A percentile compares a stretch with the other conserved stretches of the same genome.
Conservation (phyloP, 306 rosid species). For the Myrica gale region DNA sequence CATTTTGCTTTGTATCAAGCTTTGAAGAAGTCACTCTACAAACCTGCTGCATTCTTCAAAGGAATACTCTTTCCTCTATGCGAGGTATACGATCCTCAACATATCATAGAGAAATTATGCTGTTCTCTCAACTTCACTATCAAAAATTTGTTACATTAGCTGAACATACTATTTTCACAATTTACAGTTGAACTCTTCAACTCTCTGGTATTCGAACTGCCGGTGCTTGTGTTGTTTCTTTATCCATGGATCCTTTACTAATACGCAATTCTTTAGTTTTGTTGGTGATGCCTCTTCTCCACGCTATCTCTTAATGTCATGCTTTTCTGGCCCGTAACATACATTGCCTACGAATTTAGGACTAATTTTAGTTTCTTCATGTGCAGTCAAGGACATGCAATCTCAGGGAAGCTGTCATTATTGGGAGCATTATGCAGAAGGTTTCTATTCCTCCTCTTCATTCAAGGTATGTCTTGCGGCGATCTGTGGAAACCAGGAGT, state of each 20-base stretch:
- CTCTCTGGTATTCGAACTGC: neutral
- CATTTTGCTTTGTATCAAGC: conserved; percentile 89
- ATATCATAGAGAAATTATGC: conserved; percentile 10
- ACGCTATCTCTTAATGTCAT: neutral
- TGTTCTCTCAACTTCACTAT: neutral
- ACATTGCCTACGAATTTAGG: neutral
- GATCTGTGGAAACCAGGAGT: conserved; percentile 2
- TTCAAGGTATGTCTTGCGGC: conserved; percentile 63
- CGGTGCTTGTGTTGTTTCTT: neutral
- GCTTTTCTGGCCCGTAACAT: neutral
- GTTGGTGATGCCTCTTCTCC: neutral
- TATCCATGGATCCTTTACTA: neutral
- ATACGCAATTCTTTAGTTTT: neutral
- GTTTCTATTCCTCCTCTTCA: conserved; percentile 85
- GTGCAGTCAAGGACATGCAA: conserved; percentile 75
- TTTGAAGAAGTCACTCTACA: conserved; percentile 80
- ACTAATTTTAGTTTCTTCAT: conserved; percentile 32
- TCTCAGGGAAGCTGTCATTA: conserved; percentile 88
- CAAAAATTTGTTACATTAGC: neutral
- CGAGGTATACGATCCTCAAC: conserved; percentile 53
- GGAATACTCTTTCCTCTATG: conserved; percentile 85
- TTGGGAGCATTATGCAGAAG: conserved; percentile 85
- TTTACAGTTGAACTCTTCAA: neutral
- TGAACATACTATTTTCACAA: neutral
- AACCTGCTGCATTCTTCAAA: conserved; percentile 86